Evolutionary conservation across 495 filamentous ascomycete species (phyloP), one percentile per base, ranked within the genome.

Genomic region (Hamigera avellanea): DNA sequence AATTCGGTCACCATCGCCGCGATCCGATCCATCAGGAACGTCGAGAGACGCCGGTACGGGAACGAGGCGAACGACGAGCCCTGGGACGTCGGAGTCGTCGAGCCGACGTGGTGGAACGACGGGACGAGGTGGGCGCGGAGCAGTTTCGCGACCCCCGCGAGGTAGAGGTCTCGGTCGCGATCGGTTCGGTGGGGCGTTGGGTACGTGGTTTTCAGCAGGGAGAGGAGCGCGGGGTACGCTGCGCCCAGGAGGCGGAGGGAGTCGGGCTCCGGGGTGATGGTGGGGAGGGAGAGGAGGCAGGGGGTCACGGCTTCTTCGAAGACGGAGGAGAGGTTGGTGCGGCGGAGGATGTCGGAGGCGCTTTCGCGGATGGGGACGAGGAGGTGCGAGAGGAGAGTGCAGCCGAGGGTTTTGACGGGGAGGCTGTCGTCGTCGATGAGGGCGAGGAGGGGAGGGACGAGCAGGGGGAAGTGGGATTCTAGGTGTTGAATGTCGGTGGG

Each of bases 291-390:
- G 10, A 75, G 63, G 1, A 95, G 64, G 16, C 71, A 76, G 0
- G 86, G 85, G 40, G 77, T 70, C 8, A 93, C 54, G 8, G 84
- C 79, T 21, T 86, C 76, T 50, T 85, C 76, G 46, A 98, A 83
- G 15, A 98, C 80, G 0, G 76, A 68, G 2, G 66, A 74, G 0
- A 98, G 69, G 1, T 89, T 89, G 0, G 84, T 89, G 19, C 75
- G 71, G 7, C 50, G 50, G 13, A 98, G 69, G 2, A 83, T 67
- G 18, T 56, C 50, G 5, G 62, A 62, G 36, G 54, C 53, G 43
- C 52, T 46, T 2, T 72, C 57, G 27, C 48, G 45, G 26, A 81
- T 67, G 10, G 76, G 71, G 6, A 59, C 56, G 15, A 95, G 70
- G 30, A 95, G 73, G 0, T 58, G 39, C 5, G 49, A 50, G 1